Evolutionary conservation across 345 rosid species (phyloP).

Genomic region (Citrus australasica): DNA sequence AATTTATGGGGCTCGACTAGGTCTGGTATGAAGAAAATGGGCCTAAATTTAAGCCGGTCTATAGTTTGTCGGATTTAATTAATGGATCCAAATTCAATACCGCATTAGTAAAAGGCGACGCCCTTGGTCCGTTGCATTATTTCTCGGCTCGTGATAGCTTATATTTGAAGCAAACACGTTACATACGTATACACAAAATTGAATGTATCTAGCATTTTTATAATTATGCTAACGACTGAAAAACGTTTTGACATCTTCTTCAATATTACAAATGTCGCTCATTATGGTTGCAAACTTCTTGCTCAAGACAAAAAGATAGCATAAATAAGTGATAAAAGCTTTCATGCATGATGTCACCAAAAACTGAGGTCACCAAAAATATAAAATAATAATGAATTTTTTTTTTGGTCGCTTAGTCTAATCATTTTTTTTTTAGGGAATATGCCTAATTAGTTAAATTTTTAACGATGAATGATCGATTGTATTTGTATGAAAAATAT

Average conservation of each 20-base stretch:
- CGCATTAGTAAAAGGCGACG: too few species aligned
- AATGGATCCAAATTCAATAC: too few species aligned
- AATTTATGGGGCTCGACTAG: too few species aligned
- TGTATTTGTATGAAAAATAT: too few species aligned
- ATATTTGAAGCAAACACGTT: not conserved
- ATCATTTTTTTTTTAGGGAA: too few species aligned
- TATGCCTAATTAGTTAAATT: too few species aligned
- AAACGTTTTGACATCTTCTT: not conserved
- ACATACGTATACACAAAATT: fast-evolving
- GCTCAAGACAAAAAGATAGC: not conserved
- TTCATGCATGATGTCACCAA: not conserved
- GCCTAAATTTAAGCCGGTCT: too few species aligned
- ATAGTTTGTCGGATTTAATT: too few species aligned
- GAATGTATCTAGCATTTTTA: not conserved
- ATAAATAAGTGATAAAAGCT: not conserved
- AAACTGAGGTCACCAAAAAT: not conserved
- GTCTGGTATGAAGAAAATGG: too few species aligned
- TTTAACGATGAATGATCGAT: too few species aligned
- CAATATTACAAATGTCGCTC: not conserved
- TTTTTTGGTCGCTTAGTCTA: not conserved
- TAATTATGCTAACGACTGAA: not conserved
- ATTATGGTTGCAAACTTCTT: not conserved
- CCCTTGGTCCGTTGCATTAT: too few species aligned
- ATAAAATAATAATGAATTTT: too few species aligned
- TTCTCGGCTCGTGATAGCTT: not conserved